Base-by-base conservation (phyloP, 2,329 filamentous ascomycete genomes). In the Daldinia sp. region DNA sequence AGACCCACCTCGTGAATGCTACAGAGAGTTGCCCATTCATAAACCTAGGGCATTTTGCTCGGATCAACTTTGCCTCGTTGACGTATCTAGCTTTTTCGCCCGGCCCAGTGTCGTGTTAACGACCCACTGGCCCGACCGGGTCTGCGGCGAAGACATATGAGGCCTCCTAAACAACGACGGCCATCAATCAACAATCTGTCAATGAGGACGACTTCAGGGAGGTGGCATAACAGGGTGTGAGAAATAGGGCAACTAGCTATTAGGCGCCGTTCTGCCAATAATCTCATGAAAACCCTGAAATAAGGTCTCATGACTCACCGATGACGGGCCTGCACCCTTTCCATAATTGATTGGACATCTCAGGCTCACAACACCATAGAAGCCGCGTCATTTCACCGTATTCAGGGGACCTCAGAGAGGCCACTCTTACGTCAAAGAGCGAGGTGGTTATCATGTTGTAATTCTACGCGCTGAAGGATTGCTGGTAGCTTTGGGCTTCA, bases 91-190 rank as follows among this genome's bases (percentile, higher is more conserved):
- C 13, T 41, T 59, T 48, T 66, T 57, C 35, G 39, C 61, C 64
- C 51, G 56, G 54, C 30, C 51, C 35, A 35, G 46, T 56, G 63
- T 67, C 64, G 69, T 69, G 67, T 70, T 65, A 63, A 60, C 59
- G 67, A 57, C 61, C 67, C 67, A 72, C 67, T 68, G 64, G 67
- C 60, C 62, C 55, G 55, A 59, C 62, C 63, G 51, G 62, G 62
- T 65, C 64, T 60, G 58, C 55, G 67, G 64, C 59, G 60, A 65
- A 61, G 61, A 63, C 35, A 20, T 51, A 46, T 18, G 64, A 67
- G 69, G 69, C 67, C 69, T 67, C 67, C 69, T 46, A 26, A 30
- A 35, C 10, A 50, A 59, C 20, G 28, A 41, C 54, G 30, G 44
- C 44, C 35, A 23, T 44, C 56, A 61, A 23, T 44, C 56, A 61